Conservation (phyloP, 2,329 filamentous ascomycete species). For the Hymenoscyphus infarciens region DNA sequence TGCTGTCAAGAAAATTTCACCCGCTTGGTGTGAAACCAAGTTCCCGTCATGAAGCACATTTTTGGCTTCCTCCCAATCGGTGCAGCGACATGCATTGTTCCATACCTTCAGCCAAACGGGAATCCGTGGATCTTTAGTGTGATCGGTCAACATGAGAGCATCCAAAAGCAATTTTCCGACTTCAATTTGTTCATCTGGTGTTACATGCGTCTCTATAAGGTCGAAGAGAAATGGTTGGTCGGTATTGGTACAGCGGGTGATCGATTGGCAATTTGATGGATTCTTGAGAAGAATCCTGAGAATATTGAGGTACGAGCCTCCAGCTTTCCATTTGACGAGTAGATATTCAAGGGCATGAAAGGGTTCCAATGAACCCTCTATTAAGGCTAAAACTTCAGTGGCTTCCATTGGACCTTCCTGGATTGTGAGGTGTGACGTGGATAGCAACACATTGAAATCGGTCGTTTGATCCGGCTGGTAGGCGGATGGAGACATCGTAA, state of each 20-base stretch:
- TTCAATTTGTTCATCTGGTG: conserved; percentile 19
- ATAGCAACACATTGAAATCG: not conserved
- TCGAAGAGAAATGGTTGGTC: conserved; percentile 21
- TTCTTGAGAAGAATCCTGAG: conserved; percentile 16
- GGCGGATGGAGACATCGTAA: not conserved
- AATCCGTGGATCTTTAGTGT: conserved; percentile 4
- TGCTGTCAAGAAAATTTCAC: conserved; percentile 20
- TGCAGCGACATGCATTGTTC: conserved; percentile 13
- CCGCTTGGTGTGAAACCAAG: conserved; percentile 14
- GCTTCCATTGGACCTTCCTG: conserved; percentile 9
- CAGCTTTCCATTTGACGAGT: conserved; percentile 21
- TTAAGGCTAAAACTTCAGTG: conserved; percentile 11
- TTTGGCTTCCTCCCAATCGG: conserved; percentile 21
- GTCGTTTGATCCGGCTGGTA: not conserved
- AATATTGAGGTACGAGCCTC: conserved; percentile 15
- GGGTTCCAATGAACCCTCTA: not conserved
- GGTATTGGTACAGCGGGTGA: conserved; percentile 10
- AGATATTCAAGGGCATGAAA: conserved; percentile 18
- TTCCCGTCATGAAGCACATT: conserved; percentile 14
- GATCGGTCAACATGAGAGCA: conserved; percentile 10
- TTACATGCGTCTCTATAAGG: conserved; percentile 22
- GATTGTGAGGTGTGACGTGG: not conserved
- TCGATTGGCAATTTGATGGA: conserved; percentile 15
- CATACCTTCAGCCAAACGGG: conserved; percentile 17
- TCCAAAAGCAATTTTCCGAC: conserved; percentile 23